These are phyloP conservation scores for Agaricus bisporus DNA, from an alignment of 768 basidiomycete genomes.

Conservation along the genomic window DNA sequence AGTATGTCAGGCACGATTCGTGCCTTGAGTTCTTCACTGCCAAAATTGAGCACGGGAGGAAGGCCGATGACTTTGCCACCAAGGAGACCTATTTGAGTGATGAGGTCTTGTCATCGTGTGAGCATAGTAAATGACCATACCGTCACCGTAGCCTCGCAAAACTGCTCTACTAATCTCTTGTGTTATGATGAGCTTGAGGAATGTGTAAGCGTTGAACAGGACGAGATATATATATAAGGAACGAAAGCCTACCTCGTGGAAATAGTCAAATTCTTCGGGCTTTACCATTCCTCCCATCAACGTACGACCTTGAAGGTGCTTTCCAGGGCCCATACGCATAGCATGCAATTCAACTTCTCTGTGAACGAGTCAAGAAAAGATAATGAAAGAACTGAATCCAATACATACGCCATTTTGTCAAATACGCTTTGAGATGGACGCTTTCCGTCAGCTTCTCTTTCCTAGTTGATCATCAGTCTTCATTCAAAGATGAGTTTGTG, in stretches of 20 bases:
- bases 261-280: constrained; percentile 87
- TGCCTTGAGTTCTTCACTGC: constrained; percentile 52
- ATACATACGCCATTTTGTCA: constrained; percentile 80
- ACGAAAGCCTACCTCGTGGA: constrained; percentile 57
- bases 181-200: constrained; percentile 63
- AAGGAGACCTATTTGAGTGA: constrained; percentile 43
- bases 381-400: constrained; percentile 35
- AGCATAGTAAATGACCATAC: constrained; percentile 25
- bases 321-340: constrained; percentile 93
- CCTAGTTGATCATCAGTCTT: constrained; percentile 7
- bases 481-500: not conserved
- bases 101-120: constrained; percentile 6
- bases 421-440: constrained; percentile 73
- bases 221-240: not conserved
- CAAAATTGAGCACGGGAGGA: constrained; percentile 89
- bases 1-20: constrained; percentile 64
- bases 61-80: constrained; percentile 82
- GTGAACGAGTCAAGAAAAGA: constrained; percentile 24
- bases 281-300: constrained; percentile 81
- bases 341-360: constrained; percentile 72
- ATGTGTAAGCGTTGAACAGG: not conserved
- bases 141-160: constrained; percentile 80
- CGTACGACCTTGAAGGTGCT: constrained; percentile 77
- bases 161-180: constrained; percentile 71
- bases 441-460: constrained; percentile 83